Percentiles rank a stretch among this genome's conserved stretches.
These are phyloP conservation scores for Bipolaris victoriae DNA, from an alignment of 2,329 filamentous ascomycete genomes.

Conservation along the genomic window DNA sequence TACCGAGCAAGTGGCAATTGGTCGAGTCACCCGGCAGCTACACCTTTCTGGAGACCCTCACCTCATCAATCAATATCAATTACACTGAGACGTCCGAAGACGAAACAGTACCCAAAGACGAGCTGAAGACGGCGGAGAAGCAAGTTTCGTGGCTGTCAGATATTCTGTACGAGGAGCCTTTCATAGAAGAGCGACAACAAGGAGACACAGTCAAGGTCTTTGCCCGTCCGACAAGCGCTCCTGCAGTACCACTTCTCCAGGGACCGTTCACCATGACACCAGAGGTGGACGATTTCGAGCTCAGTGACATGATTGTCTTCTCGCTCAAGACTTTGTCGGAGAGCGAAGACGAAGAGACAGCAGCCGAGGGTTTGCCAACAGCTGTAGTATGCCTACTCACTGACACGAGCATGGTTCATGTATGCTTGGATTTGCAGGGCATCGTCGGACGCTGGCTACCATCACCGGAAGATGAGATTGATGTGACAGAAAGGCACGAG, in stretches of 20 bases:
- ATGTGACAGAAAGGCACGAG: conserved; percentile 23
- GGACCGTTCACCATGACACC: conserved; percentile 64
- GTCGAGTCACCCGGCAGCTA: conserved; percentile 52
- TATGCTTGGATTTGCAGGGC: conserved; percentile 67
- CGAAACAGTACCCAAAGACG: conserved; percentile 51
- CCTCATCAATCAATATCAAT: conserved; percentile 80
- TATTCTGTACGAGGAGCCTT: conserved; percentile 56
- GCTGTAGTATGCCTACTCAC: conserved; percentile 65
- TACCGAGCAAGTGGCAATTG: conserved; percentile 83
- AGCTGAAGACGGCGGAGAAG: conserved; percentile 54
- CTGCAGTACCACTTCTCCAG: conserved; percentile 65
- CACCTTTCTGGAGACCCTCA: conserved; percentile 79
- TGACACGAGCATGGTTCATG: conserved; percentile 60
- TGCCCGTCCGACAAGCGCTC: conserved; percentile 59
- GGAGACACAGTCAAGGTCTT: conserved; percentile 60
- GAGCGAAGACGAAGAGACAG: conserved; percentile 55
- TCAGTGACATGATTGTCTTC: conserved; percentile 66
- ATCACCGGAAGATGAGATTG: conserved; percentile 38
- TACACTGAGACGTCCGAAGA: conserved; percentile 39
- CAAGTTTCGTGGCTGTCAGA: conserved; percentile 65
- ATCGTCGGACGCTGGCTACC: conserved; percentile 69
- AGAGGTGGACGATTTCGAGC: conserved; percentile 60
- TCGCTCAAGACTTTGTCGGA: conserved; percentile 57
- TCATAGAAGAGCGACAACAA: conserved; percentile 48
- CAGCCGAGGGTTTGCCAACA: conserved; percentile 59